phyloP scores from a whole-genome alignment of 129 eudicot genomes.

The Flaveria bidentis region DNA sequence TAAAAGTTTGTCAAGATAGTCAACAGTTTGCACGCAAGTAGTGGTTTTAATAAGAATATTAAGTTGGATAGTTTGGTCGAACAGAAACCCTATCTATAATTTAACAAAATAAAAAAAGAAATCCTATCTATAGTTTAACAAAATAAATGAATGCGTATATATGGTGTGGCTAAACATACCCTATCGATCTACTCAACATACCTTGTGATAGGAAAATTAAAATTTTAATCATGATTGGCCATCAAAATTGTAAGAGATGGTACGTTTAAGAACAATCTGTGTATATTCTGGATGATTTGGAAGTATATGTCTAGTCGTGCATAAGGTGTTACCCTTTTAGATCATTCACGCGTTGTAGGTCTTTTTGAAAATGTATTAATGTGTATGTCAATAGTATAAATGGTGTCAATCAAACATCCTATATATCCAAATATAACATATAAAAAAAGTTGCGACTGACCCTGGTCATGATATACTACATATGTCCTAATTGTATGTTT shows the following conservation, averaged over 20 bases:
- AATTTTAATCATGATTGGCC: too few species aligned
- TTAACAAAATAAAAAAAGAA: slow-evolving; percentile 29
- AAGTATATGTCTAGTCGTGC: not conserved
- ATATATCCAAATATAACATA: not conserved
- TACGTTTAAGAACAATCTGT: too few species aligned
- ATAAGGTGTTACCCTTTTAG: not conserved
- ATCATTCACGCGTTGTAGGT: too few species aligned
- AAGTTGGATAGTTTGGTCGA: slow-evolving; percentile 24
- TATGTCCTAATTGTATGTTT: not conserved
- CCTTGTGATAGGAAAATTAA: too few species aligned
- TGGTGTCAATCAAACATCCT: not conserved
- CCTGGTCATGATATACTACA: not conserved
- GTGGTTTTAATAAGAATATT: slow-evolving; percentile 13
- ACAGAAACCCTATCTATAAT: slow-evolving; percentile 13
- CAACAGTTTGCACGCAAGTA: slow-evolving; percentile 28
- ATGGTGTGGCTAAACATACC: too few species aligned
- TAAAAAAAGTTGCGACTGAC: too few species aligned
- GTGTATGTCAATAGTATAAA: too few species aligned
- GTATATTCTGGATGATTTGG: slow-evolving; percentile 15
- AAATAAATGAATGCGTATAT: slow-evolving; percentile 23
- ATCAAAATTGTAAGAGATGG: too few species aligned
- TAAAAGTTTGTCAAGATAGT: slow-evolving; percentile 16
- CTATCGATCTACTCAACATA: too few species aligned
- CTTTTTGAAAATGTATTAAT: too few species aligned
- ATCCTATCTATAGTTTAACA: not conserved